Evolutionary conservation across 2,329 filamentous ascomycete species (phyloP), one percentile per base, ranked within the genome.

Genomic region (Aspergillus pseudonomiae): DNA sequence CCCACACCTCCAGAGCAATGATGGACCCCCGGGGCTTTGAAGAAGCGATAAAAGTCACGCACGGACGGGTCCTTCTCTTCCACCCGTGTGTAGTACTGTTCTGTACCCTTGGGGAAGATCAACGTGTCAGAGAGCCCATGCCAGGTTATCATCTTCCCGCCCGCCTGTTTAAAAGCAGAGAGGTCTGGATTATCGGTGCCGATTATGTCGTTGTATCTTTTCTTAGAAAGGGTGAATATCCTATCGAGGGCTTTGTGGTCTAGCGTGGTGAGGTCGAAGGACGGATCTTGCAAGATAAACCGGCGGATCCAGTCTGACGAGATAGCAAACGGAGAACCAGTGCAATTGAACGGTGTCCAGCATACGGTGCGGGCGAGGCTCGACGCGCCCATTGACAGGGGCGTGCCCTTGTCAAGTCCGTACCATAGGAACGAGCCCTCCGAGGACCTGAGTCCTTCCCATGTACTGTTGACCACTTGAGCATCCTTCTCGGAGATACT

Each of bases 81-180:
- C 1, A 80, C 77, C 7, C 69, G 63, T 7, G 75, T 59, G 63
- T 80, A 81, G 66, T 82, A 82, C 28, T 76, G 59, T 3, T 65
- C 63, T 0, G 75, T 78, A 2, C 78, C 77, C 10, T 74, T 71
- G 1, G 75, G 70, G 26, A 71, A 68, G 61, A 82, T 81, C n/a
- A 80, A 63, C 24, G 75, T 63, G 63, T 81, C 79, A 3, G 72
- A 73, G 7, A 79, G 64, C 0, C 80, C 81, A 58, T 82, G 80
- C 75, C 77, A 82, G 1, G 74, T 77, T 19, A 83, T 73, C 68
- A 83, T 74, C 63, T 82, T 83, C 1, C 75, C 79, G 0, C 78
- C 79, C 1, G 67, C 61, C 1, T 67, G 57, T 32, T 72, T 72
- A 68, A 82, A 83, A 0, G 57, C 67, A 0, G 72, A 70, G 0